Evolutionary conservation across 2,329 filamentous ascomycete species (phyloP), one percentile per base, ranked within the genome.

Genomic region (Aspergillus thermomutatus): DNA sequence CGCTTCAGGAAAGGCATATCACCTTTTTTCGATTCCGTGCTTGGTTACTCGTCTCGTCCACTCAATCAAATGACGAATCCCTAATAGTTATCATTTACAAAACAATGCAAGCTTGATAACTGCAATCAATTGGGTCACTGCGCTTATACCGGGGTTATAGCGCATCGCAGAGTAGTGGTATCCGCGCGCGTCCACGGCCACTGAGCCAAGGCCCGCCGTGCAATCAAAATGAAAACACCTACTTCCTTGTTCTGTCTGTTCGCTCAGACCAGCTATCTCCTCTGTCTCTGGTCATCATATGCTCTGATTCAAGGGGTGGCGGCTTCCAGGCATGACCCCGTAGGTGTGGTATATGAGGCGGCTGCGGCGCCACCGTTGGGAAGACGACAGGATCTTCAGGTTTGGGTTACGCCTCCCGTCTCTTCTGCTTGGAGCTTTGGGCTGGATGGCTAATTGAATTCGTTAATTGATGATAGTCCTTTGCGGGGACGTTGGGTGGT

Each of bases 401-500:
- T 45, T 10, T 3, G 41, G 31, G 31, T 37, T 37, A 6, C 31
- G 31, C 31, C 31, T 37, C 6, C 17, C 5, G 6, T 7, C 31
- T n/a, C 31, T 37, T 37, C 14, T 37, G 5, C 31, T 37, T 17
- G 31, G 31, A 7, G 14, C 9, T 45, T 23, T 45, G 3, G n/a
- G n/a, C 41, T 45, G 19, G 5, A 8, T 23, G 41, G 41, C n/a
- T 45, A 23, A 19, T 23, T 23, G 41, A 3, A 21, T 45, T 45
- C n/a, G n/a, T 45, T 45, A 23, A n/a, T n/a, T 25, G 40, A n/a
- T 14, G 6, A 28, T 54, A 54, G 60, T 23, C 48, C 17, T 59
- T 50, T 43, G 26, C 25, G 6, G 55, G 53, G 19, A 49, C 47
- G 4, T 37, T 62, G 41, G 60, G 60, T 19, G 54, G 49, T 25